Percentiles rank a stretch among this genome's conserved stretches.
phyloP scores from a whole-genome alignment of 441 rosid species.

The Mallotus repandus region DNA sequence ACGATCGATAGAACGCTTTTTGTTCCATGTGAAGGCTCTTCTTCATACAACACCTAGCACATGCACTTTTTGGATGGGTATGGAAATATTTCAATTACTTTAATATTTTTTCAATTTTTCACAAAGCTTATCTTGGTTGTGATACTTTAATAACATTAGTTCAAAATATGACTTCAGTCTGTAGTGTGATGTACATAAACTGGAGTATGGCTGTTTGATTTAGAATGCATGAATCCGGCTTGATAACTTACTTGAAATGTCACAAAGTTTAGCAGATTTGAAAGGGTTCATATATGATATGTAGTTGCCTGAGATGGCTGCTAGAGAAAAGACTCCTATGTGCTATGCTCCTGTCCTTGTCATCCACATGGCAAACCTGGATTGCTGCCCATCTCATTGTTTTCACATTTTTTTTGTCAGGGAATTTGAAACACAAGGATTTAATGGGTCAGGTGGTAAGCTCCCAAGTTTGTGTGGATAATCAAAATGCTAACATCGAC shows the following conservation, averaged over 20 bases:
- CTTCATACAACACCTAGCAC: constrained; percentile 63
- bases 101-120: constrained; percentile 2
- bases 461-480: constrained; percentile 72
- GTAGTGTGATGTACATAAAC: neutral
- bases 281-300: neutral
- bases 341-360: neutral
- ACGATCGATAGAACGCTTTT: constrained; percentile 77
- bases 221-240: neutral
- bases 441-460: constrained; percentile 75
- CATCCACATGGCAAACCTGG: neutral
- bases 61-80: constrained; percentile 92
- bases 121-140: neutral
- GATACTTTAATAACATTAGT: neutral
- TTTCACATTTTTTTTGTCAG: constrained; percentile 36
- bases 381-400: neutral
- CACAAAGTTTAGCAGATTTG: neutral
- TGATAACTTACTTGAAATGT: too few species aligned
- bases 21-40: constrained; percentile 84
- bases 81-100: constrained; percentile 5
- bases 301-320: neutral
- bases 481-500: constrained; percentile 29
- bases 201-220: neutral
- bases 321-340: neutral
- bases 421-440: constrained; percentile 83
- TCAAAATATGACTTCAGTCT: neutral